phyloP scores from a whole-genome alignment of 169 alveolate species.

The Eimeria falciformis region DNA sequence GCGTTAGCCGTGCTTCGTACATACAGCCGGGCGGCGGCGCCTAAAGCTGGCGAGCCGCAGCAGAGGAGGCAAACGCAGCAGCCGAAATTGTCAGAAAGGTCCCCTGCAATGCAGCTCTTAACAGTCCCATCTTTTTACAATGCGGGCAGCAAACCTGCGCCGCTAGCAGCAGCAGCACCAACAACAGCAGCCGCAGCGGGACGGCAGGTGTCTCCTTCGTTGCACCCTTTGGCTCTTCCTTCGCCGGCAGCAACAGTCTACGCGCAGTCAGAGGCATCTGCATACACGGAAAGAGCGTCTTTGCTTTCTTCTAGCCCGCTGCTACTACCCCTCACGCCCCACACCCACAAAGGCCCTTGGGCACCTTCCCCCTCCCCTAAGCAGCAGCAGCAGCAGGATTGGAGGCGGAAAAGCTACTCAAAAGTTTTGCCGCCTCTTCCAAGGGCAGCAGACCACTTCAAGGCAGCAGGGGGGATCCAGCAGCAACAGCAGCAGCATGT shows the following conservation, averaged over 20 bases:
- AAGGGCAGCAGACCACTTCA: not conserved
- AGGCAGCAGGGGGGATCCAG: not conserved
- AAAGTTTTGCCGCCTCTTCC: not conserved
- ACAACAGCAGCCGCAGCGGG: constrained; percentile 8
- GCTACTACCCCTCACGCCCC: constrained; percentile 37
- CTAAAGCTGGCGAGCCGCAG: too few relatives aligned
- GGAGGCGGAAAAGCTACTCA: not conserved
- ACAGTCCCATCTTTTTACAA: too few relatives aligned
- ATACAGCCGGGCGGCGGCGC: too few relatives aligned
- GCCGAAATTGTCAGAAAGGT: too few relatives aligned
- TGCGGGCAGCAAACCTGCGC: not conserved
- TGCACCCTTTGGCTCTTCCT: not conserved
- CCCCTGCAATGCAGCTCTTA: too few relatives aligned
- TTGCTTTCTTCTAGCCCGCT: constrained; percentile 1
- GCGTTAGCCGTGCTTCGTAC: too few relatives aligned
- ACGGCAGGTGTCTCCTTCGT: not conserved
- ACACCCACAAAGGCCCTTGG: not conserved
- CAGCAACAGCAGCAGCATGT: not conserved
- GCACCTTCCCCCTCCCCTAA: constrained; percentile 5
- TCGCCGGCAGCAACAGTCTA: constrained; percentile 52
- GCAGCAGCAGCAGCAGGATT: constrained; percentile 17
- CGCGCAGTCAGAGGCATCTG: constrained; percentile 23
- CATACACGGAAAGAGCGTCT: constrained; percentile 5
- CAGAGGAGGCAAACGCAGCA: too few relatives aligned
- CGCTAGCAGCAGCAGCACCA: constrained; percentile 29